Evolutionary conservation across 163 green algal genomes (phyloP), one percentile per base, ranked within the genome.

Genomic region (Scenedesmus sp.): DNA sequence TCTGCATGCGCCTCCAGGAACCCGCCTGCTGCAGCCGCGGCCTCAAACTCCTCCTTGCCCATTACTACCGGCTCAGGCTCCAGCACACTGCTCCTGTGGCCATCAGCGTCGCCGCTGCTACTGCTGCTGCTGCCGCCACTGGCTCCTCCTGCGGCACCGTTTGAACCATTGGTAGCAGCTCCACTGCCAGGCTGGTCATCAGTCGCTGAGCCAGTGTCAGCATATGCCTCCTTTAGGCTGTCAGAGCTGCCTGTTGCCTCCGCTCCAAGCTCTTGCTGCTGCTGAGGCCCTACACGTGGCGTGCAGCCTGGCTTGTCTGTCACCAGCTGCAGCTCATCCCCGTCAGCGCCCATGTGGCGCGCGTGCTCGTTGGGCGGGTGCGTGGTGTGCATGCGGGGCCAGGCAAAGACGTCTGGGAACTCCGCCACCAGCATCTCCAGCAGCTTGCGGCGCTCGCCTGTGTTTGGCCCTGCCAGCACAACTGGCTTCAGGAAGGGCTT

Each of bases 401-500:
- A 95, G 26, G 92, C 95, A 95, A 98, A 98, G 56, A 98, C 96
- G 82, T 97, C 95, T 20, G 95, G 95, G 86, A 98, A 98, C 92
- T 98, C 96, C 34, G 92, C 85, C 52, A 96, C 94, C 84, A 98
- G 95, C 91, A 92, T 90, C 81, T 95, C 89, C 56, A 97, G 91
- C 60, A 98, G 92, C 83, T 79, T 74, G 26, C 82, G 54, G 26
- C 94, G 93, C 85, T 96, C 93, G 57, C 91, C 88, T 2, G 90
- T 94, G 73, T 86, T 92, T 0, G 96, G 96, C 0, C 96, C 96
- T 15, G 92, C 83, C 34, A 98, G 89, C 62, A 97, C 57, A 7
- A 98, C 94, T 0, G 96, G 96, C 94, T 98, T 98, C n/a, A 97
- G 91, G 94, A 97, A 96, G 59, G 96, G 90, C 91, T 96, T 95